phyloP scores from a whole-genome alignment of 208 protist genomes.

The Plasmodiophora brassicae region DNA sequence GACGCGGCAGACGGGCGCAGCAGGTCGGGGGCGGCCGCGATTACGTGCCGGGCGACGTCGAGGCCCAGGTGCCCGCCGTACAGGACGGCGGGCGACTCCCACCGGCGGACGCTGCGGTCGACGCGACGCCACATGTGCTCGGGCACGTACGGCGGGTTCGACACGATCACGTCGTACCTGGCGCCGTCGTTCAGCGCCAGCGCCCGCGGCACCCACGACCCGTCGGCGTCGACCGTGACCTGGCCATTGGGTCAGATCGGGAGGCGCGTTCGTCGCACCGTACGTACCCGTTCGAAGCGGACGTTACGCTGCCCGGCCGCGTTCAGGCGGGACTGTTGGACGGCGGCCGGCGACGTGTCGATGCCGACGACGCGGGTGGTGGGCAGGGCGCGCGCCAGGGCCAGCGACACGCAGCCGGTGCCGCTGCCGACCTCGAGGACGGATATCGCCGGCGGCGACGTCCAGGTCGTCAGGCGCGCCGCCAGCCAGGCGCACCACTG shows the following conservation, averaged over 20 bases:
- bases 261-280: no score
- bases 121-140: neutral
- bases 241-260: no score
- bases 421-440: neutral
- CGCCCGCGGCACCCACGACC: no score
- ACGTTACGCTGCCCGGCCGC: no score
- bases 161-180: neutral
- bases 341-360: no score
- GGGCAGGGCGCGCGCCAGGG: neutral
- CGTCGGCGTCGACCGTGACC: no score
- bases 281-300: no score
- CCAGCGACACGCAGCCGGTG: neutral
- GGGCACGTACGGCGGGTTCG: neutral
- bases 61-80: neutral
- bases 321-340: no score
- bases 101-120: neutral
- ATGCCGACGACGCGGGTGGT: neutral
- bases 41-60: neutral
- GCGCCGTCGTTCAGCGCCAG: neutral
- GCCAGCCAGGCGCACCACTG: conserved; percentile 2
- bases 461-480: no score
- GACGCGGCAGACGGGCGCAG: no score
- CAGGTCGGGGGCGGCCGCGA: neutral
- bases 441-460: neutral
- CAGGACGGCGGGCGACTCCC: neutral